phyloP scores from a whole-genome alignment of 2,329 filamentous ascomycete species.

The Penicillium griseofulvum region DNA sequence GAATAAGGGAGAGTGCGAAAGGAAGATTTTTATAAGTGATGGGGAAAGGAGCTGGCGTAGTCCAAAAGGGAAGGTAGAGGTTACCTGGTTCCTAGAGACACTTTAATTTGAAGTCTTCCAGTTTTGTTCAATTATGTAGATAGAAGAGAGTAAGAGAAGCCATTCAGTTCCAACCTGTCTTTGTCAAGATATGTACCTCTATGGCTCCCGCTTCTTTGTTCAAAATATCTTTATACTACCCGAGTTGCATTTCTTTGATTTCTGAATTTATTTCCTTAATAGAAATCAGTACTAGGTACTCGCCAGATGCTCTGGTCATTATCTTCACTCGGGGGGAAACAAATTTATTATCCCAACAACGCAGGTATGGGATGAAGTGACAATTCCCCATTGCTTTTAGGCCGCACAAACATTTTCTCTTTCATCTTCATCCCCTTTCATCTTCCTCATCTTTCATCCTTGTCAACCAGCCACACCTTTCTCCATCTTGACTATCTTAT shows the following conservation, averaged over 20 bases:
- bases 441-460: neutral
- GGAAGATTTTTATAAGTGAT: too few species aligned
- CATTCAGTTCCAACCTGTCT: neutral
- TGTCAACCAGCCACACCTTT: neutral
- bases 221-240: neutral
- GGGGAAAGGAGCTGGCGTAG: too few species aligned
- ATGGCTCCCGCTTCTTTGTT: neutral
- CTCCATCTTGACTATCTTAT: neutral
- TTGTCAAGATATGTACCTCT: neutral
- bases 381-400: neutral
- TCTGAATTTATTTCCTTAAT: neutral
- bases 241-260: neutral
- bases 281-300: neutral
- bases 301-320: neutral
- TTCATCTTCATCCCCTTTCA: neutral
- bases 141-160: too few species aligned
- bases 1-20: too few species aligned
- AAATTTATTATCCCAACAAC: neutral
- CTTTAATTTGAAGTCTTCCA: too few species aligned
- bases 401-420: neutral
- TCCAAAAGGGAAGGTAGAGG: too few species aligned
- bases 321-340: neutral
- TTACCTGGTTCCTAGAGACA: too few species aligned
- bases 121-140: too few species aligned
- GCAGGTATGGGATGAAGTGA: neutral